phyloP scores from a whole-genome alignment of 1,139 yeast species.

The Yamadazyma kanchanaburiensis region DNA sequence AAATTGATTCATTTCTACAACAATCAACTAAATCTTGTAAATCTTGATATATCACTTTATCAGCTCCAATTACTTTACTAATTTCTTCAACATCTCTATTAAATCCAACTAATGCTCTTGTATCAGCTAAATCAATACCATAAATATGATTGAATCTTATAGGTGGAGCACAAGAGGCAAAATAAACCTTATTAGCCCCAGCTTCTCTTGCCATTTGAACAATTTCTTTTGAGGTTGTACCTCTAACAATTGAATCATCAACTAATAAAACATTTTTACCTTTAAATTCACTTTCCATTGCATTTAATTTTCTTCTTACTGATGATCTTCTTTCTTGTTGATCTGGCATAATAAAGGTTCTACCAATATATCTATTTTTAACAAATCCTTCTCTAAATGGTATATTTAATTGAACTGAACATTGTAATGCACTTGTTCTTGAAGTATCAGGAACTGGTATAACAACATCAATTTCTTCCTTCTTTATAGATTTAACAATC shows the following conservation, averaged over 20 bases:
- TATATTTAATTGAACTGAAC: slow-evolving; percentile 74
- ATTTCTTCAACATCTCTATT: slow-evolving; percentile 71
- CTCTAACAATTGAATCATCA: slow-evolving; percentile 96
- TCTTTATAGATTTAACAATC: slow-evolving; percentile 40
- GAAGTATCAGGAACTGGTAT: slow-evolving; percentile 98
- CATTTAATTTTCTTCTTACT: slow-evolving; percentile 91
- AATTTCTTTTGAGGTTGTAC: slow-evolving; percentile 94
- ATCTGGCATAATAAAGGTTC: slow-evolving; percentile 98
- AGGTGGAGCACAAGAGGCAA: slow-evolving; percentile 98
- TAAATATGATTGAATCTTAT: slow-evolving; percentile 93
- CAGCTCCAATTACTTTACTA: slow-evolving; percentile 84
- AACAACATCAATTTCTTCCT: slow-evolving; percentile 75
- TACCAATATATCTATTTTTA: slow-evolving; percentile 92
- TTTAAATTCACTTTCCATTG: slow-evolving; percentile 90
- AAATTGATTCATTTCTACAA: slow-evolving; percentile 57
- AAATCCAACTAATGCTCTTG: slow-evolving; percentile 90
- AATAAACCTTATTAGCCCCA: slow-evolving; percentile 88
- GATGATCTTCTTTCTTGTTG: slow-evolving; percentile 92
- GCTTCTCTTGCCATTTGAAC: slow-evolving; percentile 98
- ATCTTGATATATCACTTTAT: slow-evolving; percentile 83
- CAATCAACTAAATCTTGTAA: slow-evolving; percentile 79
- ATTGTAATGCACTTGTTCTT: slow-evolving; percentile 88
- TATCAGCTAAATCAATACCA: slow-evolving; percentile 96
- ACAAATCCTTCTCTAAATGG: slow-evolving; percentile 98
- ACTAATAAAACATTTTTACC: slow-evolving; percentile 87